Base-by-base conservation (phyloP, 805 yeast species). In the Jamesozyma rosinii region DNA sequence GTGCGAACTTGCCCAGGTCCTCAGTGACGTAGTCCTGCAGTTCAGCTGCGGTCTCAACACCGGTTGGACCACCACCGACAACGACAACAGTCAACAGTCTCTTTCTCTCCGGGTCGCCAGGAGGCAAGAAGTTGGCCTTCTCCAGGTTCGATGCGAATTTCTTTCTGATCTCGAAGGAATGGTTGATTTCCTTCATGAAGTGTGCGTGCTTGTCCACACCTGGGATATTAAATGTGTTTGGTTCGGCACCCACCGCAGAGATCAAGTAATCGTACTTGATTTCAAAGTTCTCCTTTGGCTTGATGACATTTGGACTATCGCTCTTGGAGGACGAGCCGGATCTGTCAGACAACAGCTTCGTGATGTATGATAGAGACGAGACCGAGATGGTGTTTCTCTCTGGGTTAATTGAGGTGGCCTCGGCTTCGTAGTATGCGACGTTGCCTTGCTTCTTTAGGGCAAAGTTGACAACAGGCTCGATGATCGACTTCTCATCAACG, bases 41-140 rank as follows among this genome's bases (percentile, higher is more conserved):
- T 67, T 89, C 97, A 64, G 95, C 97, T 48, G 97, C 95, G 52
- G 88, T 83, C 69, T 88, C 97, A 46, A 88, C 96, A 71, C 97
- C 97, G 36, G 97, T 88, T 61, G 97, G 97, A 52, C 97, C 97
- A 68, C 96, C 97, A 57, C 97, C 97, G 55, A 90, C 92, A 46
- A 89, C 95, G 43, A 89, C 90, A 48, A 86, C 75, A 46, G 84
- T 83, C 65, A 89, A 72, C 53, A 89, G 74, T 65, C 95, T 80
- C 69, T 81, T 81, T 66, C 96, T 78, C 65, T 84, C 95, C 38
- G 79, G 81, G 53, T 77, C 85, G 48, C 74, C 76, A 63, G 79
- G 78, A 51, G 90, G 90, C 57, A 88, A 76, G 52, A 83, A 70
- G 63, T 83, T 81, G 37, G 96, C 95, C 54, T 84, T 87, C 71